Percentiles rank a stretch among this genome's conserved stretches.
These are phyloP conservation scores for Fusarium beomiforme DNA, from an alignment of 2,329 filamentous ascomycete species.

Conservation along the genomic window DNA sequence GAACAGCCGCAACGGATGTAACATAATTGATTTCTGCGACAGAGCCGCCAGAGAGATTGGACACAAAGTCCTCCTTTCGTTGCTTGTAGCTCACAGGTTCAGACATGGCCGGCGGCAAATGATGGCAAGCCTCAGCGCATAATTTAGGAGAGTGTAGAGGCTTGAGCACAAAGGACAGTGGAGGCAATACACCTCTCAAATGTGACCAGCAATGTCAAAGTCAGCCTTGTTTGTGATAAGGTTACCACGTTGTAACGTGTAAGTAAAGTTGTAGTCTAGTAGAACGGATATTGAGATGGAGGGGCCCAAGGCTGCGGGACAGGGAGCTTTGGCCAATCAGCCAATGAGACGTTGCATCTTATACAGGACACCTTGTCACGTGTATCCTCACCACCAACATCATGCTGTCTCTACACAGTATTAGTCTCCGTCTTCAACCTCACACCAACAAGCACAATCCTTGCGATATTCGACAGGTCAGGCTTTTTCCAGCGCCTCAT, in stretches of 20 bases:
- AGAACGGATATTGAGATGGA: slow-evolving; percentile 14
- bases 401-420: not conserved
- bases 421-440: slow-evolving; percentile 14
- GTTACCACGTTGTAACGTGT: not conserved
- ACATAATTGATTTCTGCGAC: slow-evolving; percentile 89
- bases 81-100: slow-evolving; percentile 77
- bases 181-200: slow-evolving; percentile 37
- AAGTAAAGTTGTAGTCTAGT: not conserved
- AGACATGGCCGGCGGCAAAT: slow-evolving; percentile 47
- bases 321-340: slow-evolving; percentile 1
- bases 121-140: slow-evolving; percentile 19
- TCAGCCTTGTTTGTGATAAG: slow-evolving; percentile 41
- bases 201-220: slow-evolving; percentile 23
- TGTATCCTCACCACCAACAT: slow-evolving; percentile 9
- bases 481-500: slow-evolving; percentile 8
- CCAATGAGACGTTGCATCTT: slow-evolving; percentile 26
- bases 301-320: slow-evolving; percentile 1
- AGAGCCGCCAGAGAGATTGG: slow-evolving; percentile 84
- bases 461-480: not conserved
- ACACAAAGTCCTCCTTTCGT: slow-evolving; percentile 95
- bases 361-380: slow-evolving; percentile 25
- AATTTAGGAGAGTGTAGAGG: not conserved
- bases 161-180: slow-evolving; percentile 1
- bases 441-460: slow-evolving; percentile 1
- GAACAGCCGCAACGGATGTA: slow-evolving; percentile 84